A percentile compares a stretch with the other conserved stretches of the same genome.
Evolutionary conservation across 73 alveolate genomes (phyloP).

Genomic region (Paramecium octaurelia): DNA sequence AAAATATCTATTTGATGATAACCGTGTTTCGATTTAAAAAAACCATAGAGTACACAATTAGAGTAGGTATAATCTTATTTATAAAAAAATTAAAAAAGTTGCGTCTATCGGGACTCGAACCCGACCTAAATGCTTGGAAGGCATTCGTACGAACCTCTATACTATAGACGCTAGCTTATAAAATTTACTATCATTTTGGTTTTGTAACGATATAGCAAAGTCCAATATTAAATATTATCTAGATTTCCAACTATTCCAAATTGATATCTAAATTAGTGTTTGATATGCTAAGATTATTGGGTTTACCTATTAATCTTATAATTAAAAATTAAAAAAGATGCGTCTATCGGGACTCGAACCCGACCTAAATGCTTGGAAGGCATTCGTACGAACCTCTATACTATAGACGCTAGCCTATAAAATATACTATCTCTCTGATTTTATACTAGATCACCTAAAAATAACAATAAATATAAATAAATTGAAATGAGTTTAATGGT

Average conservation of each 20-base stretch:
- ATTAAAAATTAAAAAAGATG: background rate
- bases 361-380: conserved; percentile 91
- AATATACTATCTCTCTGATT: background rate
- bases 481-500: background rate
- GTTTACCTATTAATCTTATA: no score
- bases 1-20: background rate
- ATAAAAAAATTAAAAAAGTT: conserved; percentile 45
- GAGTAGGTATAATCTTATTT: background rate
- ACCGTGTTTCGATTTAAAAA: background rate
- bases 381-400: conserved; percentile 87
- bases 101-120: conserved; percentile 92
- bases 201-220: background rate
- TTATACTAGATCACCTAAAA: background rate
- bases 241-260: no score
- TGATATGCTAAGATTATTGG: no score
- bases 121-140: conserved; percentile 90
- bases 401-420: conserved; percentile 66
- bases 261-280: no score
- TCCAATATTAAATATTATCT: no score
- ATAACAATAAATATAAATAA: no score
- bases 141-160: conserved; percentile 88
- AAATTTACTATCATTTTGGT: background rate
- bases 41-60: background rate
- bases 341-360: conserved; percentile 92
- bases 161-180: conserved; percentile 68